Evolutionary conservation across 1,139 yeast genomes (phyloP), one percentile per base, ranked within the genome.

Genomic region (Pichia sp.): DNA sequence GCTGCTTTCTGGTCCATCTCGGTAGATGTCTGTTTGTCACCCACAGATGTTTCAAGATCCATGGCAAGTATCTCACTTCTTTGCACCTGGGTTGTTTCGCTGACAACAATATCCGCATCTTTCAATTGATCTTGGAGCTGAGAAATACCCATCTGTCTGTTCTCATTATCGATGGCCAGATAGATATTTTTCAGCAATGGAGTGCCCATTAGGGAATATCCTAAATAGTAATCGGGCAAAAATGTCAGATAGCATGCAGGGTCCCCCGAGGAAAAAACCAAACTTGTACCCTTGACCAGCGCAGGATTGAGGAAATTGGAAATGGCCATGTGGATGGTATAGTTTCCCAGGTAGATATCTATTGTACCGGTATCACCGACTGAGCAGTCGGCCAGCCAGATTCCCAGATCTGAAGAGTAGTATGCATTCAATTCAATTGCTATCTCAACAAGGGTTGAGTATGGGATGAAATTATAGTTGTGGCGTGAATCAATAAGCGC

Each of bases 401-500:
- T 61, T 26, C 72, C 74, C 7, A 76, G 64, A 15, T 77, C 76
- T 3, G 72, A 65, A 7, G 80, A 76, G 67, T 81, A 88, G 59
- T 76, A 79, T 0, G 96, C 96, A 63, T 85, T 85, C 29, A 86
- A 73, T 70, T 88, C 95, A 19, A 86, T 74, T 0, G 95, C 93
- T 45, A 89, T 69, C 62, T 81, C 81, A 50, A 87, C 77, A 50
- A 88, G 72, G 3, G 81, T 67, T 47, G 78, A 76, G 51, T 79
- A 71, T 0, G 96, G 96, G 49, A 88, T 68, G 63, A 75, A 80
- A 32, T 78, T 76, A 64, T 72, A 77, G 13, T 71, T 61, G 38
- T 78, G 72, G 56, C 89, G 72, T 2, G 88, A 72, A 64, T 87
- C 93, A 32, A 88, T 66, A 10, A 87, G 57, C 0, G 85, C 86